Conservation (phyloP, 352 stramenopile species). For the Elongisporangium anandrum region DNA sequence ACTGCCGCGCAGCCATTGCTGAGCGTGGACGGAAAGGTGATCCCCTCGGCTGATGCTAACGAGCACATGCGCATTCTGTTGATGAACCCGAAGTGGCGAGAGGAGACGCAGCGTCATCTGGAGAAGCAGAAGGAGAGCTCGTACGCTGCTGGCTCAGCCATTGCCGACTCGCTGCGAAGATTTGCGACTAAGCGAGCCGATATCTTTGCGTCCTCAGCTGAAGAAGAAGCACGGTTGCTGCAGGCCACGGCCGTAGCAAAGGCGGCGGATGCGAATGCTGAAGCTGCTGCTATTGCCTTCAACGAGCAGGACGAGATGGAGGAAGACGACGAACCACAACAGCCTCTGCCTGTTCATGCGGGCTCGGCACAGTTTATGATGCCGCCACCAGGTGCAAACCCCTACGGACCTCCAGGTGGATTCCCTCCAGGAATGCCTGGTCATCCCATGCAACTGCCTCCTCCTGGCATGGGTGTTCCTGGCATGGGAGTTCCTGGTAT, state of each 20-base stretch:
- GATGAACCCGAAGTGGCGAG: constrained; percentile 97
- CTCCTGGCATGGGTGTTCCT: constrained; percentile 4
- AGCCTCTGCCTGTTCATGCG: neutral
- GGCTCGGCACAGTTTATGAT: neutral
- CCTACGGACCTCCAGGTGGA: neutral
- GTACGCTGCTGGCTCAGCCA: constrained; percentile 92
- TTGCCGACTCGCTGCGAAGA: constrained; percentile 92
- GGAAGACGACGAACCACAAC: constrained; percentile 34
- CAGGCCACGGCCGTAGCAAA: constrained; percentile 34
- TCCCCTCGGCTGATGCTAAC: constrained; percentile 86
- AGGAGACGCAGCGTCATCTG: constrained; percentile 93
- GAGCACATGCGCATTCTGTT: constrained; percentile 99
- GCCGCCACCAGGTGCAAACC: constrained; percentile 1
- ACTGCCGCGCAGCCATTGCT: constrained; percentile 36
- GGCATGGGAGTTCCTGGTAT: constrained; percentile 23
- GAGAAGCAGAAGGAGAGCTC: constrained; percentile 97
- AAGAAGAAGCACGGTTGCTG: constrained; percentile 73
- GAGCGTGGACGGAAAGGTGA: constrained; percentile 85
- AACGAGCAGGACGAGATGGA: constrained; percentile 38
- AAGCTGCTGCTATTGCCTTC: constrained; percentile 14
- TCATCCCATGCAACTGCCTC: neutral
- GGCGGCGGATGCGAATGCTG: constrained; percentile 7
- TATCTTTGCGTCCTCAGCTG: constrained; percentile 91
- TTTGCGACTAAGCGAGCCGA: constrained; percentile 92
- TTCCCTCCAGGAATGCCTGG: neutral